Evolutionary conservation across 345 rosid genomes (phyloP).

Genomic region (Passiflora organensis): DNA sequence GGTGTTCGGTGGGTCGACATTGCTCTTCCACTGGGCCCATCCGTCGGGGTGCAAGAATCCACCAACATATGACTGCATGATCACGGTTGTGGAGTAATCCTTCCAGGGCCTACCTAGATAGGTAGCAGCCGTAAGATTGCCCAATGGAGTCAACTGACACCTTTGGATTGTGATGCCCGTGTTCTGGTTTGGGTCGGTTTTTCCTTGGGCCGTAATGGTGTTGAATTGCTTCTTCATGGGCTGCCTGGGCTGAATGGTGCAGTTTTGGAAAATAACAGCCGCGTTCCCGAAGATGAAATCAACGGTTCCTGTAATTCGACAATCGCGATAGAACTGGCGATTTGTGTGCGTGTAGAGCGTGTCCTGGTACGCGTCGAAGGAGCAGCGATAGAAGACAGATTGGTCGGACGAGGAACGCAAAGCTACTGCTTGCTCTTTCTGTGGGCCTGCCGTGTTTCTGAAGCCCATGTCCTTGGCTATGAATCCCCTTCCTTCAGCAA

Average conservation of each 20-base stretch:
- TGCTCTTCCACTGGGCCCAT: conserved; percentile 25
- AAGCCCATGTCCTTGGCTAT: conserved; percentile 34
- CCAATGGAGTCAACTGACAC: conserved; percentile 12
- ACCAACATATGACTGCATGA: conserved; percentile 24
- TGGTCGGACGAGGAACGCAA: conserved; percentile 24
- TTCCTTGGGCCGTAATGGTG: conserved; percentile 25
- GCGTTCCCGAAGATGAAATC: conserved; percentile 34
- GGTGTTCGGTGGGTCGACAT: conserved; percentile 18
- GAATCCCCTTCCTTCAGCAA: conserved; percentile 29
- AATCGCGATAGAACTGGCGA: conserved; percentile 24
- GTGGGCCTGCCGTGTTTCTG: conserved; percentile 29
- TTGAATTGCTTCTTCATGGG: conserved; percentile 20
- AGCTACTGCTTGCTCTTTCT: conserved; percentile 35
- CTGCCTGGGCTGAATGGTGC: conserved; percentile 20
- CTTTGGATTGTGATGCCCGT: conserved; percentile 26
- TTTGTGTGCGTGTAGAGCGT: conserved; percentile 21
- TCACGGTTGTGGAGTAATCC: conserved; percentile 29
- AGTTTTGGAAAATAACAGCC: conserved; percentile 20
- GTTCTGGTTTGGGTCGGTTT: conserved; percentile 32
- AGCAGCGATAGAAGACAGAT: conserved; percentile 25
- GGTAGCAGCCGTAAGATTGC: conserved; percentile 9
- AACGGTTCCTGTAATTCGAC: conserved; percentile 20
- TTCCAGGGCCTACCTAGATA: conserved; percentile 46
- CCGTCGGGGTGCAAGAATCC: conserved; percentile 27
- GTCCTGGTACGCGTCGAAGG: conserved; percentile 31